Conservation (phyloP, 2,329 filamentous ascomycete species). For the Apiospora malaysiana region DNA sequence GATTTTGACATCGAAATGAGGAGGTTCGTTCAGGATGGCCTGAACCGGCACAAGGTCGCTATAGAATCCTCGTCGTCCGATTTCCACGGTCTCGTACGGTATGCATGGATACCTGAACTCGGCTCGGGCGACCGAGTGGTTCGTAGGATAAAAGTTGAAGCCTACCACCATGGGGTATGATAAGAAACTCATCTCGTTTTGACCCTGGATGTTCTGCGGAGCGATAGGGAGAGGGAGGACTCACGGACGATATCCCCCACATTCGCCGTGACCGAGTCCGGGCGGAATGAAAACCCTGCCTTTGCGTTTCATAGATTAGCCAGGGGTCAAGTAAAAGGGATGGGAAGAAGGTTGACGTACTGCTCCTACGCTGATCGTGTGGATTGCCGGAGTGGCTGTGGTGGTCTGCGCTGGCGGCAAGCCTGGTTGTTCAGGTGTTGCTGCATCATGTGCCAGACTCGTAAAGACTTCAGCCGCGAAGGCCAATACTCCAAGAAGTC, state of each 20-base stretch:
- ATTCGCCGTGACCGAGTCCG: slow-evolving; percentile 13
- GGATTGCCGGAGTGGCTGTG: neutral
- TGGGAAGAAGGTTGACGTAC: neutral
- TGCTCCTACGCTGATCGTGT: slow-evolving; percentile 16
- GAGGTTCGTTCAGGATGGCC: slow-evolving; percentile 2
- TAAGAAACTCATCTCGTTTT: neutral
- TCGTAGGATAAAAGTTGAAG: slow-evolving; percentile 15
- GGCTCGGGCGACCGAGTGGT: slow-evolving; percentile 1
- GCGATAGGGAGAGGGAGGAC: neutral
- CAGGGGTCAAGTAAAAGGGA: neutral
- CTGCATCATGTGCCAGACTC: neutral
- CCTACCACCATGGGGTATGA: neutral
- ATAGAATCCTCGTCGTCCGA: neutral
- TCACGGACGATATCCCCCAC: slow-evolving; percentile 16
- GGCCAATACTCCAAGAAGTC: slow-evolving; percentile 1
- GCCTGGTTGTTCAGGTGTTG: neutral
- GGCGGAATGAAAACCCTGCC: neutral
- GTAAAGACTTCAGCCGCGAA: neutral
- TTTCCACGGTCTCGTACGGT: slow-evolving; percentile 9
- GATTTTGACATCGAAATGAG: slow-evolving; percentile 4
- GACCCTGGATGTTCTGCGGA: neutral
- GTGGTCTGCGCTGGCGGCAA: neutral
- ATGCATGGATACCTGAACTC: slow-evolving; percentile 8
- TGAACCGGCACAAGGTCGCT: neutral
- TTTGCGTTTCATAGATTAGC: neutral